A percentile compares a stretch with the other conserved stretches of the same genome.
phyloP scores from a whole-genome alignment of 1,139 yeast species.

The Protomyces inouyei region DNA sequence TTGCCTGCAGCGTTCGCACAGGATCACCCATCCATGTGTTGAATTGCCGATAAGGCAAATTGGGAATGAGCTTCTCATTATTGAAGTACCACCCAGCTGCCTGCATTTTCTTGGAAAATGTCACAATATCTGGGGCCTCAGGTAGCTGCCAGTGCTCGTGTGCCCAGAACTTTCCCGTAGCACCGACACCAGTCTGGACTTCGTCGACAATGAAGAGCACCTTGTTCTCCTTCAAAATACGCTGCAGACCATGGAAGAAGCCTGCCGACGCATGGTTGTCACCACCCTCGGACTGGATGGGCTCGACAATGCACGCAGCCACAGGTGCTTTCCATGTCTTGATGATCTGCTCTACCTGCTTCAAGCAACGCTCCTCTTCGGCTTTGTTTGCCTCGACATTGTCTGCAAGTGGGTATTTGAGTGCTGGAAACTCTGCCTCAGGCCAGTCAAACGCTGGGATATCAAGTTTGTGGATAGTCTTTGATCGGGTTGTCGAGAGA shows the following conservation, averaged over 20 bases:
- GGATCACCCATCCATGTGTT: constrained; percentile 94
- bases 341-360: constrained; percentile 53
- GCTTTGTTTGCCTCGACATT: constrained; percentile 52
- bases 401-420: constrained; percentile 65
- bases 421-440: constrained; percentile 71
- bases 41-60: constrained; percentile 69
- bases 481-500: constrained; percentile 70
- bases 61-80: constrained; percentile 64
- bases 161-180: constrained; percentile 81
- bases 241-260: constrained; percentile 75
- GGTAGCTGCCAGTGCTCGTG: constrained; percentile 74
- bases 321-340: constrained; percentile 54
- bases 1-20: constrained; percentile 67
- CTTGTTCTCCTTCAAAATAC: constrained; percentile 60
- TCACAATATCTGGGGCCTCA: constrained; percentile 73
- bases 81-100: constrained; percentile 79
- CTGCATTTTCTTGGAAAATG: constrained; percentile 80
- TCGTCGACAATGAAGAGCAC: constrained; percentile 72
- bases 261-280: constrained; percentile 73
- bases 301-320: constrained; percentile 73
- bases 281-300: constrained; percentile 84
- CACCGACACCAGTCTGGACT: constrained; percentile 85
- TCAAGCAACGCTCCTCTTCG: constrained; percentile 67
- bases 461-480: constrained; percentile 78
- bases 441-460: constrained; percentile 86